Evolutionary conservation across 768 basidiomycete genomes (phyloP).

Genomic region (Amanita jacksonii): DNA sequence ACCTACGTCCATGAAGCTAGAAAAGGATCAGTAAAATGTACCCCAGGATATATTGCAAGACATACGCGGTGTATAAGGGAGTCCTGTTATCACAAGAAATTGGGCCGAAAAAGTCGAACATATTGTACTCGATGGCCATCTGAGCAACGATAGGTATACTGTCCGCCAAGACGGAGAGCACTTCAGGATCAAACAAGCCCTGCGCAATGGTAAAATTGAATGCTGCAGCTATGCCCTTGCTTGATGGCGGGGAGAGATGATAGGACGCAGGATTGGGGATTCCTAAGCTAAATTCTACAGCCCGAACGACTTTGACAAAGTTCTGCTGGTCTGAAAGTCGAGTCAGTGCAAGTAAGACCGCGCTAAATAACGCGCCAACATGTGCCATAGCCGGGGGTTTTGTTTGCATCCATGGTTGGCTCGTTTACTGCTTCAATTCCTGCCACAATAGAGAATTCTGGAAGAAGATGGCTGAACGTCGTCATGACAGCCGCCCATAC

Average conservation of each 20-base stretch:
- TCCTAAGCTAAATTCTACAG: constrained; percentile 53
- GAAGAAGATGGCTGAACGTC: constrained; percentile 56
- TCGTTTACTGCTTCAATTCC: constrained; percentile 75
- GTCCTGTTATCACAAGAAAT: constrained; percentile 5
- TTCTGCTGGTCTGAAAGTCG: constrained; percentile 49
- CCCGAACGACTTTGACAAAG: constrained; percentile 60
- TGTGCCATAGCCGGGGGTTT: constrained; percentile 60
- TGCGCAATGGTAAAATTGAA: constrained; percentile 15
- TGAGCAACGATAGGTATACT: background rate
- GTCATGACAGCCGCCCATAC: constrained; percentile 83
- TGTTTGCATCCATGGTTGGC: constrained; percentile 58
- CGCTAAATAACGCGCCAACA: constrained; percentile 33
- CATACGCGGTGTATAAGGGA: constrained; percentile 29
- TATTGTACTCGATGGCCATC: background rate
- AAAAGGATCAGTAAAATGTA: constrained; percentile 6
- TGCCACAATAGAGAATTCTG: constrained; percentile 54
- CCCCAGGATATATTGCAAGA: constrained; percentile 5
- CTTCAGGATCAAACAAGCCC: constrained; percentile 18
- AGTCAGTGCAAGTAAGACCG: background rate
- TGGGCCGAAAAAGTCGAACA: background rate
- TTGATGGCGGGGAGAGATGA: constrained; percentile 11
- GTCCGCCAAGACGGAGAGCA: background rate
- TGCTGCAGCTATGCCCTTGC: constrained; percentile 18
- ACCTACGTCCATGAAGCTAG: constrained; percentile 72
- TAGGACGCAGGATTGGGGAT: constrained; percentile 30